phyloP scores from a whole-genome alignment of 169 alveolate species.

The Plasmodium inui region DNA sequence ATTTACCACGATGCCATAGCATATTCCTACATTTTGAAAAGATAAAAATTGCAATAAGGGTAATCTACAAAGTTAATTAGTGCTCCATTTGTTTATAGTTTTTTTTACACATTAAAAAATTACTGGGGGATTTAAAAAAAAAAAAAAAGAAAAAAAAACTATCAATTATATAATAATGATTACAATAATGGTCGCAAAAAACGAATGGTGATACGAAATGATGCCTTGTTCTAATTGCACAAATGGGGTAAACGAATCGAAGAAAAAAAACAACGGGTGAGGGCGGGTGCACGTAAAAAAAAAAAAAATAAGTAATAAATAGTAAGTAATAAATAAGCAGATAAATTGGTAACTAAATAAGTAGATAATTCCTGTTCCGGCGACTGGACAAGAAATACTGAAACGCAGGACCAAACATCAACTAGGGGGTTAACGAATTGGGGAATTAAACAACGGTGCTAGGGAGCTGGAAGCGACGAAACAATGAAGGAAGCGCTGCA shows the following conservation, averaged over 20 bases:
- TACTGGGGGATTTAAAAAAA: neutral
- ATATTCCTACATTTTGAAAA: neutral
- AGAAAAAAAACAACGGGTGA: neutral
- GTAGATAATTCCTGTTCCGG: neutral
- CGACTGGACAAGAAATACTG: neutral
- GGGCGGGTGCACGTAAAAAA: neutral
- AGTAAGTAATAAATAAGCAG: neutral
- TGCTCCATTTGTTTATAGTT: neutral
- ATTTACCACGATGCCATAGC: neutral
- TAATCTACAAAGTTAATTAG: conserved; percentile 1
- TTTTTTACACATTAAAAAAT: neutral
- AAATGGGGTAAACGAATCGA: neutral
- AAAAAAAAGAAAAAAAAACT: neutral
- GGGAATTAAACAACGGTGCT: neutral
- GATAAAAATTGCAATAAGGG: neutral
- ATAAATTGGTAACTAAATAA: neutral
- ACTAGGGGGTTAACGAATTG: neutral
- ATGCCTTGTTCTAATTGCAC: neutral
- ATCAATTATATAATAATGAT: neutral
- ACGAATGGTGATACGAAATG: neutral
- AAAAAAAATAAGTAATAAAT: neutral
- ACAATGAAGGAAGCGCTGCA: neutral
- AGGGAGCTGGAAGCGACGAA: neutral
- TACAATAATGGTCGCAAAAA: neutral
- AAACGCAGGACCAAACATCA: neutral